Evolutionary conservation across 306 rosid species (phyloP).

Genomic region (Ceratonia siliqua): DNA sequence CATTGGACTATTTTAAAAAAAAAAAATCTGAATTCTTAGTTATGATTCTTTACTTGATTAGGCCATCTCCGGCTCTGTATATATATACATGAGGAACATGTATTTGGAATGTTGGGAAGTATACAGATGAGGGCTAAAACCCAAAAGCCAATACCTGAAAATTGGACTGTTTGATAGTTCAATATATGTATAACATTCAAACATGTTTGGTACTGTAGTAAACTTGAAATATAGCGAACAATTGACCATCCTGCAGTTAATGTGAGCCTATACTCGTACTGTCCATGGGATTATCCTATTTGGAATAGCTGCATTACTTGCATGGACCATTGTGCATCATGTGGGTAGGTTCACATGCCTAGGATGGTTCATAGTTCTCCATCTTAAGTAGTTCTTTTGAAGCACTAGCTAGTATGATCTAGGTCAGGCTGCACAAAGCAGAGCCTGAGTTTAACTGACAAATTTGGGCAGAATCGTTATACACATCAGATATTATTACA

Average conservation of each 20-base stretch:
- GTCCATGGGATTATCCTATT: neutral
- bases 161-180: neutral
- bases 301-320: slow-evolving; percentile 31
- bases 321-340: slow-evolving; percentile 12
- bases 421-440: slow-evolving; percentile 11
- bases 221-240: neutral
- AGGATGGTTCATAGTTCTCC: slow-evolving; percentile 16
- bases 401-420: slow-evolving; percentile 8
- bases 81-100: neutral
- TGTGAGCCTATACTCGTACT: neutral
- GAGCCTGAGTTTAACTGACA: slow-evolving; percentile 4
- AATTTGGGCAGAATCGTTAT: slow-evolving; percentile 18
- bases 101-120: neutral
- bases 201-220: neutral
- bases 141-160: neutral
- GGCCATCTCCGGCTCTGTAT: neutral
- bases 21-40: neutral
- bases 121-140: neutral
- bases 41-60: neutral
- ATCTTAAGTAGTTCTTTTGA: slow-evolving; percentile 25
- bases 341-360: neutral
- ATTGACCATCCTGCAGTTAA: neutral
- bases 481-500: neutral
- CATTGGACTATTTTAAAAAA: neutral
- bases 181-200: slow-evolving; percentile 5